phyloP scores from a whole-genome alignment of 495 filamentous ascomycete species.

The Lasiosphaeris hirsuta region DNA sequence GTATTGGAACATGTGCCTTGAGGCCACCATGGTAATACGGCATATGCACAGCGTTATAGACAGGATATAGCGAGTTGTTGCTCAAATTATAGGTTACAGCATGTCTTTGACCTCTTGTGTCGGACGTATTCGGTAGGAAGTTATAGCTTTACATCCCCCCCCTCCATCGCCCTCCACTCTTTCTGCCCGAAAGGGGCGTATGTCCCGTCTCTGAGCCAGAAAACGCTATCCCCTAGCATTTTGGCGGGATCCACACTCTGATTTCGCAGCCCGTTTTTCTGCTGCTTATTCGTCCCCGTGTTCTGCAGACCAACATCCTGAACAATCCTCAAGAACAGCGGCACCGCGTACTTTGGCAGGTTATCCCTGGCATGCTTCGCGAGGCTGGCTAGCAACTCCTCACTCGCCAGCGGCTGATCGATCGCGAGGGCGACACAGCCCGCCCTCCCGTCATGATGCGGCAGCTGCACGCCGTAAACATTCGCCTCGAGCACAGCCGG shows the following conservation, averaged over 20 bases:
- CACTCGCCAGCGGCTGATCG: conserved; percentile 23
- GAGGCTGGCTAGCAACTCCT: conserved; percentile 50
- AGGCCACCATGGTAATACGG: too few species aligned
- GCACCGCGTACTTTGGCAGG: conserved; percentile 72
- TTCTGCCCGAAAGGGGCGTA: conserved; percentile 65
- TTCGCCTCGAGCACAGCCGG: conserved; percentile 72
- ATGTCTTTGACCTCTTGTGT: too few species aligned
- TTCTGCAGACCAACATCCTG: conserved; percentile 51
- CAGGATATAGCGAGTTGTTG: too few species aligned
- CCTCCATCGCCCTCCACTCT: conserved; percentile 66
- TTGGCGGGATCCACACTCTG: conserved; percentile 67
- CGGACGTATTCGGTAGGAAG: too few species aligned
- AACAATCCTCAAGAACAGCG: conserved; percentile 70
- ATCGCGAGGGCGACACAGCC: conserved; percentile 74
- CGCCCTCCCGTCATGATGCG: conserved; percentile 80
- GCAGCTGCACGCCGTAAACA: conserved; percentile 82
- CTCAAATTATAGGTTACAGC: too few species aligned
- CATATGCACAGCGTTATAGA: too few species aligned
- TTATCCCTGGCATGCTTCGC: conserved; percentile 51
- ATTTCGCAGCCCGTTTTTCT: conserved; percentile 64
- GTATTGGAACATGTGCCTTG: background rate
- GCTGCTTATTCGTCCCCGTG: conserved; percentile 86
- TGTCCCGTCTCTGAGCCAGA: conserved; percentile 56
- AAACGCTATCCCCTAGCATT: conserved; percentile 58
- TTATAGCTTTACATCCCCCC: conserved; percentile 67